Evolutionary conservation across 2,329 filamentous ascomycete species (phyloP).

Genomic region (Pseudogymnoascus sp.): DNA sequence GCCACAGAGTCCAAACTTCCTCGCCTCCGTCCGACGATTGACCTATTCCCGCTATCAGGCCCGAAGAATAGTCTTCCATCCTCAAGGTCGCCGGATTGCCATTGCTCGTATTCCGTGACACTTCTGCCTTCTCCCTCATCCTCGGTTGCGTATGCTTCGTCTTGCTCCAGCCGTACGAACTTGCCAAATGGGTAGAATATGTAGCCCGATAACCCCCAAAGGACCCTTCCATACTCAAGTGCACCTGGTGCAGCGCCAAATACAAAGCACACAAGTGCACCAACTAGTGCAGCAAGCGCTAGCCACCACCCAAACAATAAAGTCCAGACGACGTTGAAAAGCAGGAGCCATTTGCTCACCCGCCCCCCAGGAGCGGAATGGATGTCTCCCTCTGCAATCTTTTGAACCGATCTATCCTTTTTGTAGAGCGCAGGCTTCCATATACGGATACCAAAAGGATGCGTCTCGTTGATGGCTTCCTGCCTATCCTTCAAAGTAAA

Average conservation of each 20-base stretch:
- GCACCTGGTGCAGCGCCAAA: constrained; percentile 74
- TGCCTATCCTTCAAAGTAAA: constrained; percentile 96
- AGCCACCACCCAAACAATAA: constrained; percentile 96
- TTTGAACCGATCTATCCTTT: constrained; percentile 91
- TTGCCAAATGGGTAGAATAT: constrained; percentile 95
- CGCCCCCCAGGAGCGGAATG: constrained; percentile 86
- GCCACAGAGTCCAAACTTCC: constrained; percentile 78
- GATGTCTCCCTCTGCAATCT: constrained; percentile 92
- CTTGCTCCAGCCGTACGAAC: constrained; percentile 85
- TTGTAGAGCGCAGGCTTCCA: constrained; percentile 99
- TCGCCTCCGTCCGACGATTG: constrained; percentile 76
- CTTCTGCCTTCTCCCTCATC: constrained; percentile 92
- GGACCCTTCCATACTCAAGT: constrained; percentile 73
- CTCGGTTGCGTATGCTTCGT: constrained; percentile 89
- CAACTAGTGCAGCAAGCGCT: constrained; percentile 63
- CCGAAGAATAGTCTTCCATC: constrained; percentile 95
- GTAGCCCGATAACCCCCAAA: constrained; percentile 78
- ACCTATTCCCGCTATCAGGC: constrained; percentile 58
- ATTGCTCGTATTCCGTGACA: constrained; percentile 97
- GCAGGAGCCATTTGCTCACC: constrained; percentile 73
- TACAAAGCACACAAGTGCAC: constrained; percentile 69
- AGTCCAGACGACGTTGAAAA: constrained; percentile 90
- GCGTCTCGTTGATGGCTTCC: constrained; percentile 95
- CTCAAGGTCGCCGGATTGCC: constrained; percentile 95
- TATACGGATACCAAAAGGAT: constrained; percentile 96